These are phyloP conservation scores for Santalum album DNA, from an alignment of 164 flowering plant species.

Conservation along the genomic window DNA sequence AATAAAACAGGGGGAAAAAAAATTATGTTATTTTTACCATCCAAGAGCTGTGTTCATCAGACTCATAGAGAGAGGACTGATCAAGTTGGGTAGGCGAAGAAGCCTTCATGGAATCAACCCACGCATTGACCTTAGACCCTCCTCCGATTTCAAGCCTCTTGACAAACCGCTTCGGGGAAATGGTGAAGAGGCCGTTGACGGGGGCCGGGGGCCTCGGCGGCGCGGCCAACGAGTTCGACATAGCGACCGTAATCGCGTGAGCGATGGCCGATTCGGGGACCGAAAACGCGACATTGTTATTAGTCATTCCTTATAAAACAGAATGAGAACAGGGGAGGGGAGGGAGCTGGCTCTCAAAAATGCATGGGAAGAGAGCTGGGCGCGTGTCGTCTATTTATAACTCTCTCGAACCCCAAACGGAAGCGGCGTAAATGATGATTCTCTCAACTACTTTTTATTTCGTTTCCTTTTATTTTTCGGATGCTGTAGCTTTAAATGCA, in stretches of 20 bases:
- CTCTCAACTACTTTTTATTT: too few relatives aligned
- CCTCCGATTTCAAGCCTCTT: slow-evolving; percentile 26
- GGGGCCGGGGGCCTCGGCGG: slow-evolving; percentile 17
- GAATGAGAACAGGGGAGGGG: background rate
- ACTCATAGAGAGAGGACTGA: slow-evolving; percentile 17
- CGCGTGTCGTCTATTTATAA: slow-evolving; percentile 19
- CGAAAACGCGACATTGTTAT: slow-evolving; percentile 30
- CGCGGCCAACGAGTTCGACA: slow-evolving; percentile 18
- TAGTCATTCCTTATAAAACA: slow-evolving; percentile 33
- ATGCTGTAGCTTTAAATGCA: too few relatives aligned
- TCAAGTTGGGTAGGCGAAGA: slow-evolving; percentile 71
- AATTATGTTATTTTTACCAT: slow-evolving; percentile 17
- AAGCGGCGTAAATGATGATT: too few relatives aligned
- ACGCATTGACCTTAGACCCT: slow-evolving; percentile 26
- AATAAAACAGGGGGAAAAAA: too few relatives aligned
- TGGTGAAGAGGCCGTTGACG: slow-evolving; percentile 18
- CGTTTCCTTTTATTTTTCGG: too few relatives aligned
- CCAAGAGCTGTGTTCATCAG: slow-evolving; percentile 26
- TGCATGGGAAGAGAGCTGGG: background rate
- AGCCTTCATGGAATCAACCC: slow-evolving; percentile 65
- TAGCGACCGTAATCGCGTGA: slow-evolving; percentile 10
- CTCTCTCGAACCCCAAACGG: too few relatives aligned
- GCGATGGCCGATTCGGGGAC: slow-evolving; percentile 16
- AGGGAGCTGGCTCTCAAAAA: too few relatives aligned
- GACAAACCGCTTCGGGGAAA: slow-evolving; percentile 21